Conservation (phyloP, 176 grass and related monocot genomes). For the Bromus sterilis region DNA sequence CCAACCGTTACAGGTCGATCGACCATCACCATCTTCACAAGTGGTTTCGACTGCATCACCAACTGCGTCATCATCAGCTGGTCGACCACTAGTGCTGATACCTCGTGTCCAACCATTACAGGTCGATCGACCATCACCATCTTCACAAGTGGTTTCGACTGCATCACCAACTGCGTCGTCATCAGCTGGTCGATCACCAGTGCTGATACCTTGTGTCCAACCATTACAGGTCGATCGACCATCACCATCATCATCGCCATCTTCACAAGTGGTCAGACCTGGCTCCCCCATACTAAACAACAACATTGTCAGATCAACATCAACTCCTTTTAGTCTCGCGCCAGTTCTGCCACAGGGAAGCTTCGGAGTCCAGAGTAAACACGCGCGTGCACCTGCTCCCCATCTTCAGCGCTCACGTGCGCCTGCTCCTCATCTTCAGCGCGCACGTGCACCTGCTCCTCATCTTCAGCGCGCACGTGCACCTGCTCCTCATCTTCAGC, state of each 20-base stretch:
- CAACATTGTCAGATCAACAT: constrained; percentile 24
- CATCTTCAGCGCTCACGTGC: constrained; percentile 31
- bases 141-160: background rate
- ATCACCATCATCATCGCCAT: constrained; percentile 2
- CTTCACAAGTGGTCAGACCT: constrained; percentile 10
- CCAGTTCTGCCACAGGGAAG: background rate
- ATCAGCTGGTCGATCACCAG: constrained; percentile 1
- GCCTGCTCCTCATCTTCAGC: no score
- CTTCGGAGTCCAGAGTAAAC: no score
- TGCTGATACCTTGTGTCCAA: constrained; percentile 10
- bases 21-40: background rate
- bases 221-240: constrained; percentile 2
- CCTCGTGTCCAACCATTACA: constrained; percentile 3
- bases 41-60: background rate
- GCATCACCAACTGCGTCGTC: background rate
- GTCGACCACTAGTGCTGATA: constrained; percentile 1
- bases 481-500: no score
- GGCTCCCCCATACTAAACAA: background rate
- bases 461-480: no score
- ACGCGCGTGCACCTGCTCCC: constrained; percentile 56
- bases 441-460: no score
- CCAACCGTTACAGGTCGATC: constrained; percentile 8
- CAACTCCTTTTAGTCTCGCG: constrained; percentile 12
- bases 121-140: constrained; percentile 5
- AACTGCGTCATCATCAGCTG: background rate